phyloP scores from a whole-genome alignment of 2,329 filamentous ascomycete genomes.

The Paracoccidioides lutzii region DNA sequence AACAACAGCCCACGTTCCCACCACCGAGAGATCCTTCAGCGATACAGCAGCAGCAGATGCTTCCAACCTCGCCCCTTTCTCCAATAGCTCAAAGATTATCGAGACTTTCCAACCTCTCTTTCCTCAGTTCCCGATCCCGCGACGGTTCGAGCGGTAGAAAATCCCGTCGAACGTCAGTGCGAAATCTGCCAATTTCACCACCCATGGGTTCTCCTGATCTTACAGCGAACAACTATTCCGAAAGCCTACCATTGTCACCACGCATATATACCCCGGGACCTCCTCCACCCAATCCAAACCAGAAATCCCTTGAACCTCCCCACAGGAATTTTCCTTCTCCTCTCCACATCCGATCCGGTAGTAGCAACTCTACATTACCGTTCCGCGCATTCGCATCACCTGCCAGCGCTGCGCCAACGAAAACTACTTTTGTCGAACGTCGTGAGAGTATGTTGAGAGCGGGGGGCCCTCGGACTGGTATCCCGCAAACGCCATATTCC shows the following conservation, averaged over 20 bases:
- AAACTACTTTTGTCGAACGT: constrained; percentile 37
- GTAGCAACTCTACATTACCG: constrained; percentile 26
- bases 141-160: constrained; percentile 31
- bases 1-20: constrained; percentile 8
- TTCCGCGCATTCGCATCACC: constrained; percentile 32
- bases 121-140: constrained; percentile 28
- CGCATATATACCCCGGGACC: constrained; percentile 43
- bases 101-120: constrained; percentile 28
- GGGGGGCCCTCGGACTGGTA: constrained; percentile 33
- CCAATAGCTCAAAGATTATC: constrained; percentile 26
- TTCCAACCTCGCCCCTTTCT: constrained; percentile 23
- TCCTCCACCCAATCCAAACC: constrained; percentile 39
- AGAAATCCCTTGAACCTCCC: constrained; percentile 18
- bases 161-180: constrained; percentile 35
- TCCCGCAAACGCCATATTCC: constrained; percentile 36
- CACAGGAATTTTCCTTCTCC: constrained; percentile 20
- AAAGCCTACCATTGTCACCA: constrained; percentile 45
- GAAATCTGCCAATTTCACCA: constrained; percentile 46
- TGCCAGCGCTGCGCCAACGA: constrained; percentile 35
- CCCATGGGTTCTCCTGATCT: constrained; percentile 38
- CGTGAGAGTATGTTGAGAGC: constrained; percentile 21
- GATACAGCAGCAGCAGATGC: constrained; percentile 3
- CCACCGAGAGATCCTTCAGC: constrained; percentile 7
- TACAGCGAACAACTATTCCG: constrained; percentile 32
- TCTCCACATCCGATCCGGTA: constrained; percentile 19